Conservation (phyloP, 306 rosid species). For the Spatholobus suberectus region DNA sequence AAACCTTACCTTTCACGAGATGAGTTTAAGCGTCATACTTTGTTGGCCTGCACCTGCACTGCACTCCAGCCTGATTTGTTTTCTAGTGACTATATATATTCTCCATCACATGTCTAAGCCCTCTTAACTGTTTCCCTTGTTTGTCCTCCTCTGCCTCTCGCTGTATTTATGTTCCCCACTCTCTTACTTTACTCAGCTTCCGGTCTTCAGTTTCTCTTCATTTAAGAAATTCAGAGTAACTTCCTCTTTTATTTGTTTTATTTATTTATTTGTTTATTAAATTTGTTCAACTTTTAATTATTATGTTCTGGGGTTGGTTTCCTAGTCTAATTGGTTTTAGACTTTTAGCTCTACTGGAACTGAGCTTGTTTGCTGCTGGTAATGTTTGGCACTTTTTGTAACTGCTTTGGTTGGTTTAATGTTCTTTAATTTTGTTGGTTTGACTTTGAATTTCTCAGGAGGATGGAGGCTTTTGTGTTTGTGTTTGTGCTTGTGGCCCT, state of each 20-base stretch:
- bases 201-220: background rate
- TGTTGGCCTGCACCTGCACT: slow-evolving; percentile 15
- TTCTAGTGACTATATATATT: slow-evolving; percentile 13
- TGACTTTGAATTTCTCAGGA: slow-evolving; percentile 27
- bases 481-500: slow-evolving; percentile 24
- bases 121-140: background rate
- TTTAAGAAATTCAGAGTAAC: background rate
- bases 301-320: no score
- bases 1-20: slow-evolving; percentile 64
- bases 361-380: slow-evolving; percentile 10
- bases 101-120: slow-evolving; percentile 1
- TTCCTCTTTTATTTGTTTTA: background rate
- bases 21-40: slow-evolving; percentile 25
- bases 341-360: background rate
- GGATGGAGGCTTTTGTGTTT: slow-evolving; percentile 49
- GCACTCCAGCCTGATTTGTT: slow-evolving; percentile 23
- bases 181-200: background rate
- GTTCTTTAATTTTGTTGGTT: background rate
- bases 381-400: background rate
- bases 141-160: slow-evolving; percentile 12
- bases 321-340: no score
- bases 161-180: background rate
- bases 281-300: background rate
- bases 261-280: no score
- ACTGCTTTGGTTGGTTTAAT: slow-evolving; percentile 25